Conservation (phyloP, 352 stramenopile genomes). For the Globisporangium barbulae region DNA sequence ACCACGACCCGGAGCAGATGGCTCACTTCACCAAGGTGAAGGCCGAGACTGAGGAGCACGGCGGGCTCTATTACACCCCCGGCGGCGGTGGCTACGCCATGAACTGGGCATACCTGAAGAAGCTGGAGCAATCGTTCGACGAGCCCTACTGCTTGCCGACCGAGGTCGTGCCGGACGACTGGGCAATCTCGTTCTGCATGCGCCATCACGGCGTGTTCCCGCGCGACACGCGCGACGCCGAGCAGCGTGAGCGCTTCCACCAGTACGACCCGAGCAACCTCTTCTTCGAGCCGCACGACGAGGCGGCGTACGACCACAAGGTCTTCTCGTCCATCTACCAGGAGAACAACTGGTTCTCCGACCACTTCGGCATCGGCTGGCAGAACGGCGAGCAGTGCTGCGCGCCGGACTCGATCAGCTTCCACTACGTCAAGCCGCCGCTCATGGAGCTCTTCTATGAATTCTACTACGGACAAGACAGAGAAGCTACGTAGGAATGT, state of each 20-base stretch:
- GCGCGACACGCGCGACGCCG: constrained; percentile 63
- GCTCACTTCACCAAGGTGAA: constrained; percentile 47
- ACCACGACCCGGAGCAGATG: constrained; percentile 60
- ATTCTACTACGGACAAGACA: constrained; percentile 54
- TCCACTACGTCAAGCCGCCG: constrained; percentile 85
- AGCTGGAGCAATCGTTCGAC: constrained; percentile 65
- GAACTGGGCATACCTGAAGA: constrained; percentile 79
- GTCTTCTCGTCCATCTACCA: constrained; percentile 78
- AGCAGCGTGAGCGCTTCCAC: constrained; percentile 78
- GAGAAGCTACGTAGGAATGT: too few species aligned
- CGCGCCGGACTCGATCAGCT: constrained; percentile 73
- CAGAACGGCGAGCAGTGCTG: constrained; percentile 75
- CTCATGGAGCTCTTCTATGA: constrained; percentile 85
- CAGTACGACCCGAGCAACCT: constrained; percentile 78
- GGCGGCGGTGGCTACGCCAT: constrained; percentile 80
- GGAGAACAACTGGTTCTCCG: constrained; percentile 89
- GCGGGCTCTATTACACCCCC: constrained; percentile 80
- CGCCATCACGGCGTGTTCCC: constrained; percentile 60
- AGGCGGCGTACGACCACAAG: constrained; percentile 65
- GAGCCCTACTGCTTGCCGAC: constrained; percentile 69
- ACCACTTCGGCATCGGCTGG: constrained; percentile 78
- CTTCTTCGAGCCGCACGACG: constrained; percentile 64
- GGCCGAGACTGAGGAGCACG: constrained; percentile 37
- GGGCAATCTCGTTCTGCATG: constrained; percentile 89
- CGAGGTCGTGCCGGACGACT: constrained; percentile 77